Evolutionary conservation across 305 asterid genomes (phyloP).

Genomic region (Solanum hybrid): DNA sequence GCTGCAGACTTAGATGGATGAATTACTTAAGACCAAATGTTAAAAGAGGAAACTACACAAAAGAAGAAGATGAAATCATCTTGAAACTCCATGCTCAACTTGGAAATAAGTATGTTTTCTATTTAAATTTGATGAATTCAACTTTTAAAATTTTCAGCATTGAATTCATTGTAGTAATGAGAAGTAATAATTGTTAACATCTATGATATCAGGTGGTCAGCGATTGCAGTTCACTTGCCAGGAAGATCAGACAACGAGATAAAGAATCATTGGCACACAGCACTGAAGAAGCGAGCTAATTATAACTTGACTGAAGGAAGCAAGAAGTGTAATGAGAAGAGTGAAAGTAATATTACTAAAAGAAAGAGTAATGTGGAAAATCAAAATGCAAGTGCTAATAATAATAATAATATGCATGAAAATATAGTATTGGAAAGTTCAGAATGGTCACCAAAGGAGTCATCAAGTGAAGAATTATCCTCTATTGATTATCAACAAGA

Average conservation of each 20-base stretch:
- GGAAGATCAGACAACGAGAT: conserved; percentile 27
- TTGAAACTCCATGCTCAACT: conserved; percentile 17
- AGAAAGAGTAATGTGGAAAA: not conserved
- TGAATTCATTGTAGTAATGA: not conserved
- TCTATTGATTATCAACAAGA: not conserved
- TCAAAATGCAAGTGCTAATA: not conserved
- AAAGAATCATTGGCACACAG: conserved; percentile 22
- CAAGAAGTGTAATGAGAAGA: not conserved
- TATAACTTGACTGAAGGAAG: not conserved
- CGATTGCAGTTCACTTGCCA: conserved; percentile 18
- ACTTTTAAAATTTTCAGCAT: not conserved
- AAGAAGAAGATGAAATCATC: conserved; percentile 25
- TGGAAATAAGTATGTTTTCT: conserved; percentile 15
- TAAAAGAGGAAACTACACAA: conserved; percentile 20
- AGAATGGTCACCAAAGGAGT: conserved; percentile 1
- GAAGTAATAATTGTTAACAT: not conserved
- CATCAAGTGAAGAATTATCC: not conserved
- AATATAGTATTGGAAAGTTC: conserved; percentile 19
- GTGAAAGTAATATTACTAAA: not conserved
- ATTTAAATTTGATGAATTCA: not conserved
- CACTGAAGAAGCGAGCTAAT: conserved; percentile 7
- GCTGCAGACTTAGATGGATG: conserved; percentile 29
- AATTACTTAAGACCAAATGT: conserved; percentile 23
- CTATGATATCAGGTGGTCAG: conserved; percentile 13
- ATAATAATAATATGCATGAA: not conserved